Evolutionary conservation across 192 early-diverging fungal genomes (phyloP).

Genomic region (Entomortierella parvispora): DNA sequence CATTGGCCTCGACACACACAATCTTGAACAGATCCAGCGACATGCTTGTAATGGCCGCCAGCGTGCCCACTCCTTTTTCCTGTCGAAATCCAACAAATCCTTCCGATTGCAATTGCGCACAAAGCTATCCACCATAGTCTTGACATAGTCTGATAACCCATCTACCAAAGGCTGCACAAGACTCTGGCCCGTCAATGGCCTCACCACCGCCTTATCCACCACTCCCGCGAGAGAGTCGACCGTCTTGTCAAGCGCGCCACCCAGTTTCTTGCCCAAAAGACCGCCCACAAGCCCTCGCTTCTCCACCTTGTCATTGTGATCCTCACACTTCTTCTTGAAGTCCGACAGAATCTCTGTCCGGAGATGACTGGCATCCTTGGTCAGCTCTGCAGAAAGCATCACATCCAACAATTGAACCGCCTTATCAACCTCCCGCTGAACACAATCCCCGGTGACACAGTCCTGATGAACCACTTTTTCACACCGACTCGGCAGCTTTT

Average conservation of each 20-base stretch:
- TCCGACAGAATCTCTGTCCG: constrained; percentile 1
- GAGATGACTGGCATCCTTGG: constrained; percentile 3
- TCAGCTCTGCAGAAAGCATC: constrained; percentile 20
- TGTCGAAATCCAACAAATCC: constrained; percentile 19
- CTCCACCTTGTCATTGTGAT: neutral
- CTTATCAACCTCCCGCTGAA: constrained; percentile 3
- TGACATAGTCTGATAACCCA: neutral
- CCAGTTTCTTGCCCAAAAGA: constrained; percentile 4
- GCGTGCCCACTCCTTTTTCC: constrained; percentile 4
- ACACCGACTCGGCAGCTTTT: neutral
- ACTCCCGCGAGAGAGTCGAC: neutral
- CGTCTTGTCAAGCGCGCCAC: neutral
- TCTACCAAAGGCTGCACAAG: constrained; percentile 6
- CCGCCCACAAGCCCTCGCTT: constrained; percentile 15
- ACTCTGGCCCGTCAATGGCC: neutral
- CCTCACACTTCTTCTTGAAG: neutral
- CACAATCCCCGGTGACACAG: constrained; percentile 2
- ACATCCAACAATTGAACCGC: constrained; percentile 11
- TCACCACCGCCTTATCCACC: neutral
- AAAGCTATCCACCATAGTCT: constrained; percentile 24
- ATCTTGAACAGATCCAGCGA: constrained; percentile 18
- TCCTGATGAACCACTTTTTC: neutral
- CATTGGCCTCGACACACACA: constrained; percentile 12
- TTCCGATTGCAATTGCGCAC: constrained; percentile 21
- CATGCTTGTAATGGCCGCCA: constrained; percentile 6